These are phyloP conservation scores for Daldinia eschscholtzii DNA, from an alignment of 2,329 filamentous ascomycete genomes.

Conservation along the genomic window DNA sequence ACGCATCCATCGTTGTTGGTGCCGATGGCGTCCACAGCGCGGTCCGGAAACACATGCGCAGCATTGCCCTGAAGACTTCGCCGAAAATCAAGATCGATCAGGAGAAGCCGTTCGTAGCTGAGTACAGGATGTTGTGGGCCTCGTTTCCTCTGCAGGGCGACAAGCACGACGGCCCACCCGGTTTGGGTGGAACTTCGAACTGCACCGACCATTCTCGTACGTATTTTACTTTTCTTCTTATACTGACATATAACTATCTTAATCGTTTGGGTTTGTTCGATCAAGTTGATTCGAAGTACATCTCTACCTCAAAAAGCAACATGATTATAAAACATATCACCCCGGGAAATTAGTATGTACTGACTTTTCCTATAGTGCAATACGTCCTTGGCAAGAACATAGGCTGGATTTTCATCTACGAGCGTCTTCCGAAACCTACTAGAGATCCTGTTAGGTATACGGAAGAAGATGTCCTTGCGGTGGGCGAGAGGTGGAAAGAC, in stretches of 20 bases:
- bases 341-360: not conserved
- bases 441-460: slow-evolving; percentile 29
- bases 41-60: slow-evolving; percentile 31
- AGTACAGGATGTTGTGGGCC: slow-evolving; percentile 34
- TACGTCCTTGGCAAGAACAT: slow-evolving; percentile 11
- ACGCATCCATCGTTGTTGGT: slow-evolving; percentile 40
- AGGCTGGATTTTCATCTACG: slow-evolving; percentile 40
- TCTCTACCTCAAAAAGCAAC: not conserved
- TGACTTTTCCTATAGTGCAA: slow-evolving; percentile 13
- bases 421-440: slow-evolving; percentile 27
- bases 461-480: slow-evolving; percentile 23
- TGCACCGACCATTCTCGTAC: slow-evolving; percentile 11
- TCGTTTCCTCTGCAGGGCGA: slow-evolving; percentile 25
- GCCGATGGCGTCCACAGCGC: slow-evolving; percentile 40
- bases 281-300: not conserved
- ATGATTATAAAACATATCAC: too few relatives aligned
- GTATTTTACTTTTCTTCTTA: not conserved
- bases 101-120: slow-evolving; percentile 31
- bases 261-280: not conserved
- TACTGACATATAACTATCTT: not conserved
- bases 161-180: slow-evolving; percentile 14
- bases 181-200: slow-evolving; percentile 5
- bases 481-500: slow-evolving; percentile 24
- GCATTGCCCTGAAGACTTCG: slow-evolving; percentile 27
- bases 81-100: slow-evolving; percentile 18